These are phyloP conservation scores for Knoxia roxburghii DNA, from an alignment of 257 asterid genomes.

Conservation along the genomic window DNA sequence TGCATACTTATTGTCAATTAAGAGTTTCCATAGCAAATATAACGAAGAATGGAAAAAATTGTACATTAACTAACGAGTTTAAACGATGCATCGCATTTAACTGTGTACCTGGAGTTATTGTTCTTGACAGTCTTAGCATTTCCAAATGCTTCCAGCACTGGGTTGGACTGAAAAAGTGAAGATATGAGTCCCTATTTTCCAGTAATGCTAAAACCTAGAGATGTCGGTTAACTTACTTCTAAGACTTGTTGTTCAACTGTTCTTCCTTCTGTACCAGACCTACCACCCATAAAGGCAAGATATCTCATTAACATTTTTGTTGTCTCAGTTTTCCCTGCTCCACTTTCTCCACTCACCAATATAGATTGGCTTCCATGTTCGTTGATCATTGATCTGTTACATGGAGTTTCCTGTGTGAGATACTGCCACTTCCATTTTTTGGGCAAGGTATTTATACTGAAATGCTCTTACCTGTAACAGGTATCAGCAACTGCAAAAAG, in stretches of 20 bases:
- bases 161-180: conserved; percentile 63
- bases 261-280: conserved; percentile 84
- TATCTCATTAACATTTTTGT: conserved; percentile 95
- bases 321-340: conserved; percentile 97
- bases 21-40: conserved; percentile 24
- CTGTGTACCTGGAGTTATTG: conserved; percentile 79
- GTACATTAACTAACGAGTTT: neutral
- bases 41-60: neutral
- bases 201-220: conserved; percentile 3
- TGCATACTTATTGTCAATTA: conserved; percentile 30
- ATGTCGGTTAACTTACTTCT: conserved; percentile 49
- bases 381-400: conserved; percentile 67
- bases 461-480: conserved; percentile 59
- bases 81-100: conserved; percentile 9
- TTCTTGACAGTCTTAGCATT: conserved; percentile 92
- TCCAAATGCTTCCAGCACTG: conserved; percentile 96
- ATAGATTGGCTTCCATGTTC: conserved; percentile 93
- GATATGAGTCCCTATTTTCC: conserved; percentile 13
- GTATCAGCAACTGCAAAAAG: conserved; percentile 94
- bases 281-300: conserved; percentile 97
- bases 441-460: conserved; percentile 5
- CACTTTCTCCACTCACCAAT: conserved; percentile 97
- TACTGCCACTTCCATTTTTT: neutral
- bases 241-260: conserved; percentile 96
- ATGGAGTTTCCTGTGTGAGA: conserved; percentile 15